Evolutionary conservation across 768 basidiomycete species (phyloP).

Genomic region (Auriscalpium microsporum): DNA sequence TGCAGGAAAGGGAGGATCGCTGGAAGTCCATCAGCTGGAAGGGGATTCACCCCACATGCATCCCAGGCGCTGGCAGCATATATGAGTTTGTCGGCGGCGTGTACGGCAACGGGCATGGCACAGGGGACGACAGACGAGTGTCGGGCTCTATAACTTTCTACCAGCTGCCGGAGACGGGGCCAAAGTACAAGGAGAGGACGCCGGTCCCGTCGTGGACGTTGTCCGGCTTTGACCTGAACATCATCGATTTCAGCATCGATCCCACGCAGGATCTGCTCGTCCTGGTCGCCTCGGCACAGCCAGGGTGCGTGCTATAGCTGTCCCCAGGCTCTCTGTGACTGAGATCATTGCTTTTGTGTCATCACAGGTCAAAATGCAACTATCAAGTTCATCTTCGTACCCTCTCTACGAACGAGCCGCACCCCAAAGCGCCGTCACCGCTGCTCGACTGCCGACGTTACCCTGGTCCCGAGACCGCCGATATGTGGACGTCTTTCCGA

Average conservation of each 20-base stretch:
- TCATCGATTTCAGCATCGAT: slow-evolving; percentile 53
- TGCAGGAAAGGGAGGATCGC: slow-evolving; percentile 36
- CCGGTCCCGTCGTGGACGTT: slow-evolving; percentile 33
- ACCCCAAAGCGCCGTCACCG: slow-evolving; percentile 34
- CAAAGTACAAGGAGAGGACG: slow-evolving; percentile 10
- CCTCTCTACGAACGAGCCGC: slow-evolving; percentile 41
- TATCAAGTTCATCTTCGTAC: slow-evolving; percentile 46
- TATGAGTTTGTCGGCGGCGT: slow-evolving; percentile 45
- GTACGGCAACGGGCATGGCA: slow-evolving; percentile 41
- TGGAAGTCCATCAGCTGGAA: slow-evolving; percentile 40
- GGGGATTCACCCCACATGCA: slow-evolving; percentile 26
- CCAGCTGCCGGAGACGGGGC: slow-evolving; percentile 29
- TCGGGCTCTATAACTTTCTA: slow-evolving; percentile 35
- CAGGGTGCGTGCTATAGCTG: neutral
- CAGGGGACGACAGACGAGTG: slow-evolving; percentile 25
- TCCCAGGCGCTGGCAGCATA: slow-evolving; percentile 38
- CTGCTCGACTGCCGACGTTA: slow-evolving; percentile 19
- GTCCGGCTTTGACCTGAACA: slow-evolving; percentile 31
- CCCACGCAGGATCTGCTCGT: slow-evolving; percentile 46
- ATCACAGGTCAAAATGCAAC: slow-evolving; percentile 29
- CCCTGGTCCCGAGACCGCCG: neutral
- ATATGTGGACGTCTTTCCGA: neutral
- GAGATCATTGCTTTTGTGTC: neutral
- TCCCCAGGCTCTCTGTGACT: too few species aligned
- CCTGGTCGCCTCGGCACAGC: slow-evolving; percentile 32